Evolutionary conservation across 2,329 filamentous ascomycete species (phyloP), one percentile per base, ranked within the genome.

Genomic region (Aspergillus pseudoglaucus): DNA sequence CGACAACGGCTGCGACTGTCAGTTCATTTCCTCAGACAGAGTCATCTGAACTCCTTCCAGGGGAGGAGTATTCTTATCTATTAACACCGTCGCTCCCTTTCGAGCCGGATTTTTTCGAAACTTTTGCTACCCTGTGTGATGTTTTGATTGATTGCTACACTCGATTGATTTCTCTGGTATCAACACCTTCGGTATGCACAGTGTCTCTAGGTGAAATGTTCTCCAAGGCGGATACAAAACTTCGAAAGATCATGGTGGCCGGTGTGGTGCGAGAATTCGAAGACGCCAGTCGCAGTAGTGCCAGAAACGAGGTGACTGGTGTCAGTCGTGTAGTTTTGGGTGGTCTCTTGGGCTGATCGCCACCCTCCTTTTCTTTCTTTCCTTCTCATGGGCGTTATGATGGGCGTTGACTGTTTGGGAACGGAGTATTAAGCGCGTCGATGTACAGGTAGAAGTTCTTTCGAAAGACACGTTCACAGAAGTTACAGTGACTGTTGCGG

Each of bases 21-120:
- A 61, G 65, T 6, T 67, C 69, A 22, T 67, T 71, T 45, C 63
- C 70, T 23, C 61, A 68, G 47, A 78, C 76, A 44, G 80, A 77
- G 53, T 69, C 70, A 47, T 69, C 63, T 6, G 87, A 89, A 53
- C 76, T 89, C 20, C 73, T 87, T 1, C 85, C 87, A 0, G 89
- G 90, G 33, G 90, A 95, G 62, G 88, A 94, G 60, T 98, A 96
- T 66, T 82, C 83, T 0, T 84, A 91, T 65, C 77, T 98, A 1
- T 78, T 96, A 17, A 97, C 91, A n/a, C 93, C 93, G 0, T 85
- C 84, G 14, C 73, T 98, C 42, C 93, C 93, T 0, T 98, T 98
- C 63, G 90, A 97, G 55, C 93, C 93, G 0, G 93, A 98, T 69
- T 98, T 95, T 62, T 93, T 91, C 67, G 90, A 94, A 72, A 96